phyloP scores from a whole-genome alignment of 192 early-diverging fungal species.

The Dimargaris cristalligena region DNA sequence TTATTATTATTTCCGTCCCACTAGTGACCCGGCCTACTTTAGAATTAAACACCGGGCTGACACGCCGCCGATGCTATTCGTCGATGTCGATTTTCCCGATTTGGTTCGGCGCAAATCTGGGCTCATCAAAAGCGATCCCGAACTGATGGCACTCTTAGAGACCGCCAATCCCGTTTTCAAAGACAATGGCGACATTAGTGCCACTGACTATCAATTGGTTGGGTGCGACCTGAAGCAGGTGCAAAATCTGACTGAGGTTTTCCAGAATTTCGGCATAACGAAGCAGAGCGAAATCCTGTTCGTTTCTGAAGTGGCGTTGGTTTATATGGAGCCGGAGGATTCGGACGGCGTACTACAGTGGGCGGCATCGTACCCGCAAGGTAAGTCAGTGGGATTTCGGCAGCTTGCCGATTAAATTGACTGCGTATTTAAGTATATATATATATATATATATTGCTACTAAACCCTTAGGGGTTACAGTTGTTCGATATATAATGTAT shows the following conservation, averaged over 20 bases:
- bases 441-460: too few species aligned
- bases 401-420: too few species aligned
- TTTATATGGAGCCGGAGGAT: conserved; percentile 9
- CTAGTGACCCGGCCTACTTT: conserved; percentile 9
- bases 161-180: background rate
- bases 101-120: background rate
- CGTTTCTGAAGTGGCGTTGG: conserved; percentile 8
- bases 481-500: too few species aligned
- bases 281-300: background rate
- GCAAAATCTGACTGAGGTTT: background rate
- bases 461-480: too few species aligned
- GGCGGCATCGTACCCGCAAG: background rate
- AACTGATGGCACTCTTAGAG: background rate
- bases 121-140: background rate
- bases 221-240: conserved; percentile 7
- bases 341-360: conserved; percentile 5
- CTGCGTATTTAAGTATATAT: too few species aligned
- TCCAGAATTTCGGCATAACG: background rate
- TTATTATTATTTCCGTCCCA: too few species aligned
- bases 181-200: conserved; percentile 4
- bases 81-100: conserved; percentile 5
- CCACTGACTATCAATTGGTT: conserved; percentile 3
- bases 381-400: too few species aligned
- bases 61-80: background rate
- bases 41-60: background rate